Conservation (phyloP, 2,329 filamentous ascomycete genomes). For the Aspergillus bombycis region DNA sequence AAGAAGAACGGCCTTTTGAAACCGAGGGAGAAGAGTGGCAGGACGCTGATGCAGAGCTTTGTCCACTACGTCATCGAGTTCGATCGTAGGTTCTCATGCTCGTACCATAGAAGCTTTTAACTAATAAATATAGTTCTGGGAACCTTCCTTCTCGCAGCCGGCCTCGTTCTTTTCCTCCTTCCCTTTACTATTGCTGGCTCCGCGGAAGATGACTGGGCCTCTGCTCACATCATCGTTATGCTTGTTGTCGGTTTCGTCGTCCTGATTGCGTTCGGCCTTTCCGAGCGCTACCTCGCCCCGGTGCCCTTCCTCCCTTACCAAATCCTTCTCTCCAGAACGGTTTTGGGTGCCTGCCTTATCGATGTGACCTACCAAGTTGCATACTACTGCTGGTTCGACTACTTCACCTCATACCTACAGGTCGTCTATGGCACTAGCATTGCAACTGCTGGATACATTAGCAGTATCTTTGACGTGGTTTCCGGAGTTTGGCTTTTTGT, state of each 20-base stretch:
- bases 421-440: constrained; percentile 37
- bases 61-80: constrained; percentile 60
- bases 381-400: constrained; percentile 30
- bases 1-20: constrained; percentile 53
- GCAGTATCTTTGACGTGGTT: constrained; percentile 55
- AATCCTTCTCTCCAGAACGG: constrained; percentile 45
- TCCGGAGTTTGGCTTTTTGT: constrained; percentile 59
- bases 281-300: constrained; percentile 56
- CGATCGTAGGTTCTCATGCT: constrained; percentile 47
- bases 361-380: constrained; percentile 25
- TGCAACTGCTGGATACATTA: constrained; percentile 41
- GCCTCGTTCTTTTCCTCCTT: constrained; percentile 53
- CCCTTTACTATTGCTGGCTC: constrained; percentile 54
- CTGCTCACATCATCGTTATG: constrained; percentile 53
- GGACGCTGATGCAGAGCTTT: constrained; percentile 51
- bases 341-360: constrained; percentile 29
- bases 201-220: constrained; percentile 43
- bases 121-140: constrained; percentile 49
- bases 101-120: no score
- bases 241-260: constrained; percentile 56
- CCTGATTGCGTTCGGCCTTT: constrained; percentile 56
- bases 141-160: constrained; percentile 59
- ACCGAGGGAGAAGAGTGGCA: constrained; percentile 39
- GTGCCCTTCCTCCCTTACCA: constrained; percentile 13
- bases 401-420: constrained; percentile 39